Percentiles rank a stretch among this genome's conserved stretches.
Conservation (phyloP, 768 basidiomycete genomes). For the Sistotremastrum suecicum region DNA sequence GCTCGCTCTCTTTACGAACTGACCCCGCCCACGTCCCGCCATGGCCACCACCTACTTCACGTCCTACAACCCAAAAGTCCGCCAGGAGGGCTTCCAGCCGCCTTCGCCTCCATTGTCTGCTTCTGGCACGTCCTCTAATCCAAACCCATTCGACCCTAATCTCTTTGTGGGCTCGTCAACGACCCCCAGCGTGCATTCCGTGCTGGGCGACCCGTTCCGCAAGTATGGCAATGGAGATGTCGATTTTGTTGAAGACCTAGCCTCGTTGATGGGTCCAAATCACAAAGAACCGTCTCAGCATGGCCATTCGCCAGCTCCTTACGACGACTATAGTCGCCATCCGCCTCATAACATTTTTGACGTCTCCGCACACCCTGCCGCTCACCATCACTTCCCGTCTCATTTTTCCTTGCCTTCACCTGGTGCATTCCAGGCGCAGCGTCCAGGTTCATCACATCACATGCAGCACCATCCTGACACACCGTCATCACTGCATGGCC, state of each 20-base stretch:
- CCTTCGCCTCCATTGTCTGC: constrained; percentile 27
- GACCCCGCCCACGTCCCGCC: background rate
- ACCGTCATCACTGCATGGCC: constrained; percentile 37
- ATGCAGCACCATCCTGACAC: constrained; percentile 4
- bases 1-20: background rate
- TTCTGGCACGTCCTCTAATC: constrained; percentile 16
- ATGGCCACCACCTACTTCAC: constrained; percentile 3
- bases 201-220: constrained; percentile 41
- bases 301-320: constrained; percentile 3
- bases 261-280: background rate
- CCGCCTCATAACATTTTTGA: constrained; percentile 46
- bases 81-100: constrained; percentile 65
- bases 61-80: constrained; percentile 42
- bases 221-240: constrained; percentile 13
- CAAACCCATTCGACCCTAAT: constrained; percentile 13
- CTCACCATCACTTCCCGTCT: constrained; percentile 19
- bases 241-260: too few species aligned
- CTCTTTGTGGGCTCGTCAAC: constrained; percentile 24
- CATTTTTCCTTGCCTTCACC: background rate
- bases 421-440: background rate
- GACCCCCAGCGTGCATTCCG: constrained; percentile 26
- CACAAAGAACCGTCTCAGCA: constrained; percentile 5
- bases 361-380: constrained; percentile 33
- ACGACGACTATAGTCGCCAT: constrained; percentile 21
- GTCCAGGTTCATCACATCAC: background rate